Evolutionary conservation across 371 early-diverging fungal species (phyloP), one percentile per base, ranked within the genome.

Genomic region (Mortierella sp.): DNA sequence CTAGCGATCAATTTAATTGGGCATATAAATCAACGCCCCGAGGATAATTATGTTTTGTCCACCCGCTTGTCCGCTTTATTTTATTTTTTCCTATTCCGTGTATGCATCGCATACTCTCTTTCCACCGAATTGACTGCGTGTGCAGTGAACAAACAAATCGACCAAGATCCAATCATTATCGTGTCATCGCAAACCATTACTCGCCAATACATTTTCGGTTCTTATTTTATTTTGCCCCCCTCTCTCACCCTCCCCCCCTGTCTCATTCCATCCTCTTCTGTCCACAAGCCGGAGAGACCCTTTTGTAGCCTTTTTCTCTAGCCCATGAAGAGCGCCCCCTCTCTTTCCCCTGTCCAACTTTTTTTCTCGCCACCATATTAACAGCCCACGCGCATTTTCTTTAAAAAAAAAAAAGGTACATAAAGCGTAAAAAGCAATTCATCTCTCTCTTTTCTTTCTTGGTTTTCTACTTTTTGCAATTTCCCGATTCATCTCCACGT

Each of bases 111-210:
- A 26, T 3, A 12, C 34, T 49, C n/a, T 19, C 17, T 3, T n/a
- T 59, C 31, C 34, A 35, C 6, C 22, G 19, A 19, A 19, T 19
- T 17, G 17, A 13, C 22, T 47, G 19, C 47, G 17, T 19, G 15
- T 47, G 61, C 3, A 37, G 61, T n/a, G 55, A 53, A 66, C 69
- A 75, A 75, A 75, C 75, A 75, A 61, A 75, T 75, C 47, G 51
- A 66, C 75, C 65, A 75, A 75, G 70, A 75, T 69, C 70, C 70
- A 61, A 66, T 53, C 56, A 66, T 56, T 63, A 76, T 70, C 66
- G 76, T 70, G 71, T 70, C 76, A 70, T 70, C 67, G 47, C n/a
- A 28, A 60, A 32, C 59, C 70, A 54, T n/a, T 66, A 66, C 32
- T 61, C 57, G 67, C 76, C 76, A 76, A 67, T 70, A 64, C 61